Evolutionary conservation across 139 green algal genomes (phyloP).

Genomic region (Chlamydomonas sphaeroides): DNA sequence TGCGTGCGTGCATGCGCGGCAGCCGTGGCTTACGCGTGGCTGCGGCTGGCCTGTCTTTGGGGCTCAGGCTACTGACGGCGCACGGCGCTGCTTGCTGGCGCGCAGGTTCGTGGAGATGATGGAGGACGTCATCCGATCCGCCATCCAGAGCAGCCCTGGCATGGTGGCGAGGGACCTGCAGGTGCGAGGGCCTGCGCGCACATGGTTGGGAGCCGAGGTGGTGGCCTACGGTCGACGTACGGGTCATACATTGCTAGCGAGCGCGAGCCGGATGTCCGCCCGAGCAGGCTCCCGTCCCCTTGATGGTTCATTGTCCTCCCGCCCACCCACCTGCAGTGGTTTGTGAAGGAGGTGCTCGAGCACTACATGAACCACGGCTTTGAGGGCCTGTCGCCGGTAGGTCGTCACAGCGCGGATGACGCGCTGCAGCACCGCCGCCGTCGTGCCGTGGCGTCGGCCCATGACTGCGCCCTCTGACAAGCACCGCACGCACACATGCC

Average conservation of each 20-base stretch:
- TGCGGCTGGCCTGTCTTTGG: neutral
- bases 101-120: conserved; percentile 28
- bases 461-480: neutral
- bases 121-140: conserved; percentile 25
- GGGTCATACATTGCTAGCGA: too few species aligned
- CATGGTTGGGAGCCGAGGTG: too few species aligned
- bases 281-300: neutral
- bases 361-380: conserved; percentile 9
- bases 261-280: too few species aligned
- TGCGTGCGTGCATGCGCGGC: neutral
- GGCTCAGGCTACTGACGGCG: neutral
- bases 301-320: conserved; percentile 15
- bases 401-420: too few species aligned
- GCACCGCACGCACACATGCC: too few species aligned
- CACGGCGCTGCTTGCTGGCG: neutral
- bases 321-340: conserved; percentile 20
- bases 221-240: too few species aligned
- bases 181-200: neutral
- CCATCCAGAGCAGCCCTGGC: neutral
- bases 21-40: neutral
- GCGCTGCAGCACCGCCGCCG: too few species aligned
- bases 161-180: neutral
- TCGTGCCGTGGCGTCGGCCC: neutral
- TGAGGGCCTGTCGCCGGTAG: conserved; percentile 1
- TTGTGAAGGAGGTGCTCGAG: conserved; percentile 21